Base-by-base conservation (phyloP, 1,284 basidiomycete species). In the Puccinia novopanici region DNA sequence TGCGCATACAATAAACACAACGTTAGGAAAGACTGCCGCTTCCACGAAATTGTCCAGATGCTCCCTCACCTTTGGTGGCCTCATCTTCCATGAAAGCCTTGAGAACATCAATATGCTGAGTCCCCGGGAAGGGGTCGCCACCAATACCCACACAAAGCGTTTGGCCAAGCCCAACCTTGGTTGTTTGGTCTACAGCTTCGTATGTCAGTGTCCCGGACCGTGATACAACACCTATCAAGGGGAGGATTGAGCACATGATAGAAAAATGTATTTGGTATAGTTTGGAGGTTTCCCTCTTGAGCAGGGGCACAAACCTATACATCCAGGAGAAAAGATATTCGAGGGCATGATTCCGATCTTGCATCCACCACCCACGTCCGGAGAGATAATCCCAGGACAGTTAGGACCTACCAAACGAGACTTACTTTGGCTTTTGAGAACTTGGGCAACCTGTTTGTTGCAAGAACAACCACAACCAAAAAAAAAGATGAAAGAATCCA, bases 321-420 rank as follows among this genome's bases (percentile, higher is more conserved):
- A 78, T 22, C 77, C 82, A 75, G 83, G 82, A 12, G 80, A 65
- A 79, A 82, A 84, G 75, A 81, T 83, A 34, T 82, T 81, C 19
- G 81, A 96, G 37, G 97, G 97, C 88, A 98, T 96, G 86, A 99
- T 99, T 82, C 97, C 97, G 91, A 99, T 98, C 89, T 99, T 99
- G 89, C 97, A 99, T 22, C 96, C 96, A 78, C 87, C 86, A 57
- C 82, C 82, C 17, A 81, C 68, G 80, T 92, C 89, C 40, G 95
- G 94, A 86, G 95, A 95, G 85, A 99, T 98, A 85, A 99, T 91
- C 86, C 97, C 97, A 5, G 97, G 97, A 88, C 97, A 99, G 87
- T 99, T 99, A 65, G 94, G 95, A 45, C 94, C 94, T 73, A 97
- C 92, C 83, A 99, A 91, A 84, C 97, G 91, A 81, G 94, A 96